Conservation (phyloP, 1,284 basidiomycete species). For the Austroboletus novae-zelandiae region DNA sequence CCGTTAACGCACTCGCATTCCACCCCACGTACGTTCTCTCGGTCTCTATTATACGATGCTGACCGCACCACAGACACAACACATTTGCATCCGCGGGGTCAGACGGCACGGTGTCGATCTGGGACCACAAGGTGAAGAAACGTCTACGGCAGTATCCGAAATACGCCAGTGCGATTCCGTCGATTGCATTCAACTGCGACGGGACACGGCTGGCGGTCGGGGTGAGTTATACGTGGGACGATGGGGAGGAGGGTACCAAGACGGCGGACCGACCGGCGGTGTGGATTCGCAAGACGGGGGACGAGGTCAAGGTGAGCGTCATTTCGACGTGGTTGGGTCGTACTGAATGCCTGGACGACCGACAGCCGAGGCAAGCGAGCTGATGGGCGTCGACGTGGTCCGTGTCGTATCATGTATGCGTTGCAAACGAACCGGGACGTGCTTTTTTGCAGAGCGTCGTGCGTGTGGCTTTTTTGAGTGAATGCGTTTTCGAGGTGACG, state of each 20-base stretch:
- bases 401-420: too few species aligned
- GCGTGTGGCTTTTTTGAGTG: too few species aligned
- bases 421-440: too few species aligned
- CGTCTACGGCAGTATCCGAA: constrained; percentile 87
- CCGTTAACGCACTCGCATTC: constrained; percentile 93
- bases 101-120: constrained; percentile 88
- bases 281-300: constrained; percentile 48
- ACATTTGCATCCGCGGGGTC: constrained; percentile 95
- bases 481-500: too few species aligned
- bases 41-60: too few species aligned
- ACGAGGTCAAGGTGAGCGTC: constrained; percentile 58
- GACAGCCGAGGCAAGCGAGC: constrained; percentile 16
- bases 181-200: constrained; percentile 80
- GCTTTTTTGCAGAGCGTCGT: too few species aligned
- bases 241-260: constrained; percentile 69
- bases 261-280: constrained; percentile 45
- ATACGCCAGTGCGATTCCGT: constrained; percentile 69
- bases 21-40: constrained; percentile 68
- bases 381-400: too few species aligned
- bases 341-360: not conserved
- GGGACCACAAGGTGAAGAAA: constrained; percentile 98
- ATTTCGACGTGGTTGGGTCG: not conserved
- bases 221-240: constrained; percentile 85
- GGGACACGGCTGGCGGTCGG: constrained; percentile 82
- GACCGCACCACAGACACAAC: constrained; percentile 60